phyloP scores from a whole-genome alignment of 78 protist species.

The Dictyostelium capitatum region DNA sequence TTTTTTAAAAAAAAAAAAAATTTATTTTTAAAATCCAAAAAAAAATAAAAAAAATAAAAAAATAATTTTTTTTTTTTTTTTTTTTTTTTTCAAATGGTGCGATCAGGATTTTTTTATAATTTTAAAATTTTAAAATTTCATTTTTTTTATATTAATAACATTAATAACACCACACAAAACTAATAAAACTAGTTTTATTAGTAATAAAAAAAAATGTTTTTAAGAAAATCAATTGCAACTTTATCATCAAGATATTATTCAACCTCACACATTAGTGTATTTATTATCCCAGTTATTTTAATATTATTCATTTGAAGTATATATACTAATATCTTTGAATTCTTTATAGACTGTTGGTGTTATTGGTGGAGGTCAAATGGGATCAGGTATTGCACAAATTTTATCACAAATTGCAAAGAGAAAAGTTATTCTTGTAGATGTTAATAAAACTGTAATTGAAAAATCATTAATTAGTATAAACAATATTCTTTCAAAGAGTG shows the following conservation, averaged over 20 bases:
- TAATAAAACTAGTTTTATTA: too few relatives aligned
- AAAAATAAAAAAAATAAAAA: too few relatives aligned
- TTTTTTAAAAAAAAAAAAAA: too few relatives aligned
- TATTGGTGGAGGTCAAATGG: slow-evolving; percentile 92
- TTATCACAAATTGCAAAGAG: slow-evolving; percentile 65
- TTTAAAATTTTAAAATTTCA: not conserved
- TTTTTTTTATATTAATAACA: not conserved
- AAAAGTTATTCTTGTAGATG: slow-evolving; percentile 85
- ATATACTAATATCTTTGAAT: too few relatives aligned
- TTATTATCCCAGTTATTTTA: not conserved
- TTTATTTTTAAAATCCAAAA: too few relatives aligned
- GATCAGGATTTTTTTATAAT: not conserved
- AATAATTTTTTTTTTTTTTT: not conserved
- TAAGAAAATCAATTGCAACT: not conserved
- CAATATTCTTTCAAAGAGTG: slow-evolving; percentile 37
- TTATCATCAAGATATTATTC: not conserved
- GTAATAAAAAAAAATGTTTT: not conserved
- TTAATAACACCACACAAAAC: too few relatives aligned
- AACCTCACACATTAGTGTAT: not conserved
- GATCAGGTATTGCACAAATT: slow-evolving; percentile 93
- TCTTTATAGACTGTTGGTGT: slow-evolving; percentile 86
- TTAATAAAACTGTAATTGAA: slow-evolving; percentile 31
- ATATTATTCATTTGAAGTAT: too few relatives aligned
- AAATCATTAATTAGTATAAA: slow-evolving; percentile 49
- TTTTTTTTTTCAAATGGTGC: not conserved